Conservation (phyloP, 2,329 filamentous ascomycete genomes). For the Cercospora sp. region DNA sequence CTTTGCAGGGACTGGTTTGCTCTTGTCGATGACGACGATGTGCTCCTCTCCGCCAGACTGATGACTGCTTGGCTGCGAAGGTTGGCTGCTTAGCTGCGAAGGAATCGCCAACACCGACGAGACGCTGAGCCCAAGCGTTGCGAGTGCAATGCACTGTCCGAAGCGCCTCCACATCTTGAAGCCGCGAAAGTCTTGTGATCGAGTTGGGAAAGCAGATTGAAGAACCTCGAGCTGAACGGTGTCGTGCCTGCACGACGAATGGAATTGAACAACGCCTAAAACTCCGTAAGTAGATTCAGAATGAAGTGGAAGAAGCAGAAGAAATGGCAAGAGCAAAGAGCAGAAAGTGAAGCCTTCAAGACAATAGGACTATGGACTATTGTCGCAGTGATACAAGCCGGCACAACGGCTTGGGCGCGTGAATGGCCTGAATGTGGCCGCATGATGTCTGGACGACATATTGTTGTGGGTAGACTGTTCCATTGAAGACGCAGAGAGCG, state of each 20-base stretch:
- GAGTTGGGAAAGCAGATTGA: not conserved
- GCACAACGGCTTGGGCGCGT: not conserved
- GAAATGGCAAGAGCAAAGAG: not conserved
- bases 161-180: not conserved
- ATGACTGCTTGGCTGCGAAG: constrained; percentile 16
- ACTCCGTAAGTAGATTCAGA: constrained; percentile 2
- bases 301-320: not conserved
- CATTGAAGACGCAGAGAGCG: not conserved
- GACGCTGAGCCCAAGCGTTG: not conserved
- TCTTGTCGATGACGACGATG: constrained; percentile 42
- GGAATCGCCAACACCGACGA: not conserved
- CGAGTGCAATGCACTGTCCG: not conserved
- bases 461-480: not conserved
- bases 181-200: not conserved
- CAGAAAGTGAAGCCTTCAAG: not conserved
- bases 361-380: not conserved
- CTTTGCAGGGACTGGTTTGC: constrained; percentile 35
- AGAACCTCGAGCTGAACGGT: not conserved
- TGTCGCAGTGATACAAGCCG: not conserved
- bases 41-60: constrained; percentile 36
- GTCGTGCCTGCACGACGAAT: not conserved
- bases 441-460: not conserved
- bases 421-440: not conserved
- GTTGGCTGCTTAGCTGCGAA: constrained; percentile 14
- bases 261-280: not conserved